Evolutionary conservation across 2,329 filamentous ascomycete genomes (phyloP), one percentile per base, ranked within the genome.

Genomic region (Talaromyces marneffei): DNA sequence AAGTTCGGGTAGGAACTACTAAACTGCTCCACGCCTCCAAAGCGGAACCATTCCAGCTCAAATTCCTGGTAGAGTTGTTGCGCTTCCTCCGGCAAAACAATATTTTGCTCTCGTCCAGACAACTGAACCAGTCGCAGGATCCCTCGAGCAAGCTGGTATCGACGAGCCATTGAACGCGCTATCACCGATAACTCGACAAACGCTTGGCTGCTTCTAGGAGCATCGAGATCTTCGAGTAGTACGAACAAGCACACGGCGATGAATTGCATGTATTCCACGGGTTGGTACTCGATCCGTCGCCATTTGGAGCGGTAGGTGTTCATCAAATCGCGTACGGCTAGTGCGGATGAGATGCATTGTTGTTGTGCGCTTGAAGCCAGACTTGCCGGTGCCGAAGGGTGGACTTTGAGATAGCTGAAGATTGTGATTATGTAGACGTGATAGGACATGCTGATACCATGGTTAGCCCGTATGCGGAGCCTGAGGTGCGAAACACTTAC

Each of bases 1-100:
- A 62, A 62, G 35, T 62, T 59, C 9, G 60, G 60, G 20, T 62
- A 62, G 9, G 48, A 59, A 27, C 60, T 62, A 29, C 60, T 62
- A 23, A 62, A 62, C 18, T 48, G 52, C 3, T 46, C 55, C 29
- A 20, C 20, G 29, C 56, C 55, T 5, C 55, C 35, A 7, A 29
- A 29, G 7, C 46, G 55, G 20, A 40, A 10, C 60, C 60, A 62
- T 27, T 59, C 60, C 12, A 33, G n/a, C 48, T 62, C 60, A 57
- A 62, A 62, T 4, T 62, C 60, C 12, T 62, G 39, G 2, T 54
- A 53, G 18, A 62, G 35, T 14, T 31, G 37, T 16, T 39, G 29
- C 23, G 48, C 55, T 42, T 62, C 60, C 9, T 55, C 55, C 9
- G 60, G 60, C n/a, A 62, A 25, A 20, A 39, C n/a, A 20, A 62